phyloP scores from a whole-genome alignment of 2,329 filamentous ascomycete species.

The Aspergillus pseudoglaucus region DNA sequence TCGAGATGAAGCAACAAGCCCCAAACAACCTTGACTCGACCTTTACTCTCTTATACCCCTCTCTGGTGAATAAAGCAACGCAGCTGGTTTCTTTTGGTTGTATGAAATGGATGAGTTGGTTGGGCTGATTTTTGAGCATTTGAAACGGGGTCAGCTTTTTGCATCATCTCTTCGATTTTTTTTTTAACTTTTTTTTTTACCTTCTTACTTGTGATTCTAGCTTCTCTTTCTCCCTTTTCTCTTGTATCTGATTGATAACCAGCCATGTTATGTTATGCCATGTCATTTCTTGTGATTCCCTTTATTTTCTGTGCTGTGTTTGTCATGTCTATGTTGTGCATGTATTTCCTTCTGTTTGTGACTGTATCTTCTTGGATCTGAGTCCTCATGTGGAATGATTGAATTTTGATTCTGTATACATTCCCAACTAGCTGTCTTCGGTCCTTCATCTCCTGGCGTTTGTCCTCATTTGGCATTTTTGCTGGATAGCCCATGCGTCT shows the following conservation, averaged over 20 bases:
- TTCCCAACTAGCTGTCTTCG: background rate
- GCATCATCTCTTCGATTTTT: conserved; percentile 26
- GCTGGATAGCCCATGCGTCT: too few relatives aligned
- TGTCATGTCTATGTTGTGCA: conserved; percentile 1
- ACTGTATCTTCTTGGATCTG: background rate
- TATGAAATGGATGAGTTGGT: conserved; percentile 30
- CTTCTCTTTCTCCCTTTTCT: background rate
- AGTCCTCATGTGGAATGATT: background rate
- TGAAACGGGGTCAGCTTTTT: conserved; percentile 29
- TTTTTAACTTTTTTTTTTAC: conserved; percentile 10
- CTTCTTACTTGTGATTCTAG: conserved; percentile 19
- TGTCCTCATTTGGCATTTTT: too few relatives aligned
- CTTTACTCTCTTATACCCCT: conserved; percentile 18
- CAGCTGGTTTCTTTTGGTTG: conserved; percentile 19
- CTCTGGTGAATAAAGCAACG: conserved; percentile 20
- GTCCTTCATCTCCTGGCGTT: too few relatives aligned
- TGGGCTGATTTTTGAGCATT: conserved; percentile 32
- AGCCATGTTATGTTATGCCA: conserved; percentile 1
- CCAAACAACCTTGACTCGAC: conserved; percentile 19
- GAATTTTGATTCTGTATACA: background rate
- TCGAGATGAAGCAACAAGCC: conserved; percentile 28
- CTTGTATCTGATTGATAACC: conserved; percentile 1
- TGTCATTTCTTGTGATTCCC: conserved; percentile 8
- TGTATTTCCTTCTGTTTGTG: conserved; percentile 4
- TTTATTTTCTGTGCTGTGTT: conserved; percentile 15